A percentile compares a stretch with the other conserved stretches of the same genome.
Evolutionary conservation across 2,329 filamentous ascomycete genomes (phyloP).

Genomic region (Aspergillus novoparasiticus): DNA sequence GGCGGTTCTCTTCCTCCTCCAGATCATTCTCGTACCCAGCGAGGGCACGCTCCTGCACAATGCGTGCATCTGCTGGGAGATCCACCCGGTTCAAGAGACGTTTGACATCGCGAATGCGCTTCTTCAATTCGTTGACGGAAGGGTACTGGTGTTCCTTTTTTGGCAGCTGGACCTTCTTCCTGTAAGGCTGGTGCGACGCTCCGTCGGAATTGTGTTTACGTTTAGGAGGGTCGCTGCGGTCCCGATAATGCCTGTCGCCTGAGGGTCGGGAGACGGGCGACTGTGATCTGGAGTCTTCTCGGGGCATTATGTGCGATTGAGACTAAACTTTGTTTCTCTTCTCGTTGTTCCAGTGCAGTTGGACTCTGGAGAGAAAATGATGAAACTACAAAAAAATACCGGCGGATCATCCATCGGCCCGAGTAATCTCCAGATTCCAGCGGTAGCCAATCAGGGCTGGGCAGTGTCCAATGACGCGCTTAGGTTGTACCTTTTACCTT

Average conservation of each 20-base stretch:
- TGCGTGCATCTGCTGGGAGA: constrained; percentile 57
- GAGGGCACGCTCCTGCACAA: constrained; percentile 63
- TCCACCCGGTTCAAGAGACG: constrained; percentile 53
- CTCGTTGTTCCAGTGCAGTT: background rate
- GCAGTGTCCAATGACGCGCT: constrained; percentile 16
- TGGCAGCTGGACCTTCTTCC: constrained; percentile 31
- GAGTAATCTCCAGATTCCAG: constrained; percentile 26
- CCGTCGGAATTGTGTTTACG: constrained; percentile 34
- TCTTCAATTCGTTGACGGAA: constrained; percentile 55
- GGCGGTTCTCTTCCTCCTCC: constrained; percentile 50
- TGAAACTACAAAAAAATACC: constrained; percentile 8
- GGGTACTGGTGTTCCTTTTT: constrained; percentile 32
- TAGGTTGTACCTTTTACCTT: background rate
- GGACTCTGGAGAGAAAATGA: constrained; percentile 4
- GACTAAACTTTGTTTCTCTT: background rate
- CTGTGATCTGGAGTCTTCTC: constrained; percentile 16
- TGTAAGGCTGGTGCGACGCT: constrained; percentile 21
- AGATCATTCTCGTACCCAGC: constrained; percentile 60
- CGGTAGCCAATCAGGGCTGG: constrained; percentile 29
- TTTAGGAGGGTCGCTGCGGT: constrained; percentile 27
- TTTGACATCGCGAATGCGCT: constrained; percentile 58
- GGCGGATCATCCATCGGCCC: constrained; percentile 35
- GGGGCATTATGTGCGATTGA: constrained; percentile 15
- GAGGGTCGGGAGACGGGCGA: constrained; percentile 5
- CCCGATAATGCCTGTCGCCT: constrained; percentile 18